A percentile compares a stretch with the other conserved stretches of the same genome.
Evolutionary conservation across 192 early-diverging fungal genomes (phyloP).

Genomic region (Entomortierella beljakovae): DNA sequence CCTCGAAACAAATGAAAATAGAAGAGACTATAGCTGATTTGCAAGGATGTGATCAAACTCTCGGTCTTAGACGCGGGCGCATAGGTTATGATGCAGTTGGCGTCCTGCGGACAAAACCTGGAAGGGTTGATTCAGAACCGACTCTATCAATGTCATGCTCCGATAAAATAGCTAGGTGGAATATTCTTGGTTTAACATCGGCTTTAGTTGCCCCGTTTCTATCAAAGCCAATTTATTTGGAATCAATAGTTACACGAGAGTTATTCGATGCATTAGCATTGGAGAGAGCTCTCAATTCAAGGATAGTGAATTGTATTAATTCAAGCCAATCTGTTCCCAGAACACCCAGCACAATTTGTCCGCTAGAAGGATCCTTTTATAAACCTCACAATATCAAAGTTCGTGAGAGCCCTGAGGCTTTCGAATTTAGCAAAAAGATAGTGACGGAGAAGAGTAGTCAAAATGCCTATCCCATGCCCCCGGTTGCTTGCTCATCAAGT

Average conservation of each 20-base stretch:
- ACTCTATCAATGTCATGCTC: conserved; percentile 84
- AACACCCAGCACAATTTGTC: too few relatives aligned
- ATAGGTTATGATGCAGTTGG: conserved; percentile 67
- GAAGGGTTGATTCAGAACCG: conserved; percentile 77
- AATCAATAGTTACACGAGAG: conserved; percentile 74
- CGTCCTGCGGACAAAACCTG: conserved; percentile 81
- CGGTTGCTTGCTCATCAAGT: conserved; percentile 38
- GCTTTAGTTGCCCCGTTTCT: conserved; percentile 70
- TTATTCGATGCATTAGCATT: conserved; percentile 71
- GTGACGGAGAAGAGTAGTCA: conserved; percentile 4
- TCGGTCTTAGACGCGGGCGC: conserved; percentile 70
- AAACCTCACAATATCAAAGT: neutral
- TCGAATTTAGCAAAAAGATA: conserved; percentile 25
- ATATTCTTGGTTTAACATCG: conserved; percentile 81
- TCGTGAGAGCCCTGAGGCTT: neutral
- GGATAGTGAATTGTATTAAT: conserved; percentile 47
- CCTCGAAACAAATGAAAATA: neutral
- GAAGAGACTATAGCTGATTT: neutral
- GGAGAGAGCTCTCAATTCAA: conserved; percentile 71
- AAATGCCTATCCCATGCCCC: neutral
- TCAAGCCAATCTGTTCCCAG: too few relatives aligned
- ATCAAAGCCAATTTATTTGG: conserved; percentile 76
- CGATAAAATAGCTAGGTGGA: conserved; percentile 95
- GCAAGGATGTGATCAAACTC: conserved; percentile 1
- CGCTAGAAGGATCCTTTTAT: neutral